These are phyloP conservation scores for Phytophthora cryptogea DNA, from an alignment of 352 stramenopile species.

Conservation along the genomic window DNA sequence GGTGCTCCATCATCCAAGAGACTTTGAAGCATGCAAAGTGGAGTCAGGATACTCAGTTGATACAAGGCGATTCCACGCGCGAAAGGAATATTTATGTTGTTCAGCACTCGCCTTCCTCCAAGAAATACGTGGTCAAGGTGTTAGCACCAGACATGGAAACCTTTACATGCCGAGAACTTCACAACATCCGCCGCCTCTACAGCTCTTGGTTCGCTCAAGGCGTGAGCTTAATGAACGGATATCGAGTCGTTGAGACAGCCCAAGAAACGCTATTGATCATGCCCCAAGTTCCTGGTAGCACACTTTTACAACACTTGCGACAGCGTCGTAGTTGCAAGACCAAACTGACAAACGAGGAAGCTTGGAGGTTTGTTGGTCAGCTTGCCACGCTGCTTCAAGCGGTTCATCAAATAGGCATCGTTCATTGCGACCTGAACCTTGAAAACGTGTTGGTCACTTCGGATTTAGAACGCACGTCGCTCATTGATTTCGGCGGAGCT, in stretches of 20 bases:
- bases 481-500: conserved; percentile 73
- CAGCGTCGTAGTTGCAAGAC: conserved; percentile 15
- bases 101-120: conserved; percentile 5
- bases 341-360: conserved; percentile 27
- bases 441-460: conserved; percentile 91
- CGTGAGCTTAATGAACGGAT: conserved; percentile 39
- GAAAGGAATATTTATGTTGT: conserved; percentile 14
- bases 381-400: conserved; percentile 71
- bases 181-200: conserved; percentile 44
- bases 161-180: conserved; percentile 41
- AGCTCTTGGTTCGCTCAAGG: conserved; percentile 11
- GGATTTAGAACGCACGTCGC: conserved; percentile 31
- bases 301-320: conserved; percentile 46
- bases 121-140: conserved; percentile 56
- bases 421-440: conserved; percentile 98
- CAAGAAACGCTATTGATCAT: conserved; percentile 58
- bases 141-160: conserved; percentile 17
- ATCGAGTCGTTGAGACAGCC: conserved; percentile 56
- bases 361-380: conserved; percentile 4
- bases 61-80: neutral
- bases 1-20: conserved; percentile 44
- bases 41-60: conserved; percentile 33
- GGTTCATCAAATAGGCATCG: conserved; percentile 90
- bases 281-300: conserved; percentile 52
- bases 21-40: conserved; percentile 45